phyloP scores from a whole-genome alignment of 2,329 filamentous ascomycete genomes.

The Xylariaceae sp. region DNA sequence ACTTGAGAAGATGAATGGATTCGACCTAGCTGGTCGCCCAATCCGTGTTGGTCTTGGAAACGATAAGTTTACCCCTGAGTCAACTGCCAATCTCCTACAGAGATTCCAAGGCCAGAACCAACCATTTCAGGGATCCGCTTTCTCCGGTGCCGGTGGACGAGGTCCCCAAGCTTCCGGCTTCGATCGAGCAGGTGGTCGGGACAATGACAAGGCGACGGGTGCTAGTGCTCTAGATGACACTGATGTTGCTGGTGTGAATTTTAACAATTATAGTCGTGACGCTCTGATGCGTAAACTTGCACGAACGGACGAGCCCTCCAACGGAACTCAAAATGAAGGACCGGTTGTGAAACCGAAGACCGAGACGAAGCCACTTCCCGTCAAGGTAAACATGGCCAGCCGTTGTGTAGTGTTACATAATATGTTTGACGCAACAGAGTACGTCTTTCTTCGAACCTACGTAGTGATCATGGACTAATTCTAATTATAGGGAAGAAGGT shows the following conservation, averaged over 20 bases:
- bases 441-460: constrained; percentile 50
- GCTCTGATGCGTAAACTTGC: constrained; percentile 98
- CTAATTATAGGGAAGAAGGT: constrained; percentile 73
- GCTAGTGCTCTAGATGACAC: constrained; percentile 96
- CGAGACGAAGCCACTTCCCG: constrained; percentile 76
- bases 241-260: constrained; percentile 97
- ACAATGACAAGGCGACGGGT: constrained; percentile 87
- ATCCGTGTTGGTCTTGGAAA: constrained; percentile 99
- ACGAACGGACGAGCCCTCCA: constrained; percentile 82
- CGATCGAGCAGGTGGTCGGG: constrained; percentile 86
- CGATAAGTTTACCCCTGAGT: constrained; percentile 99
- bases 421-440: constrained; percentile 93
- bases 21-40: constrained; percentile 94
- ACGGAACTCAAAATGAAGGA: constrained; percentile 69
- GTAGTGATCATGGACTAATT: constrained; percentile 41
- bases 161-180: constrained; percentile 86
- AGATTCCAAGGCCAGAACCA: constrained; percentile 84
- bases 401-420: constrained; percentile 94
- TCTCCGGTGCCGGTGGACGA: constrained; percentile 88
- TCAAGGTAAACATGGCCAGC: constrained; percentile 90
- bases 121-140: constrained; percentile 86
- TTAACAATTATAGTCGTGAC: constrained; percentile 99
- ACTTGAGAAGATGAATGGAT: constrained; percentile 98
- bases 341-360: constrained; percentile 79
- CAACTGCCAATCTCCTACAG: constrained; percentile 89